These are phyloP conservation scores for Mycena epipterygia DNA, from an alignment of 768 basidiomycete species.

Conservation along the genomic window DNA sequence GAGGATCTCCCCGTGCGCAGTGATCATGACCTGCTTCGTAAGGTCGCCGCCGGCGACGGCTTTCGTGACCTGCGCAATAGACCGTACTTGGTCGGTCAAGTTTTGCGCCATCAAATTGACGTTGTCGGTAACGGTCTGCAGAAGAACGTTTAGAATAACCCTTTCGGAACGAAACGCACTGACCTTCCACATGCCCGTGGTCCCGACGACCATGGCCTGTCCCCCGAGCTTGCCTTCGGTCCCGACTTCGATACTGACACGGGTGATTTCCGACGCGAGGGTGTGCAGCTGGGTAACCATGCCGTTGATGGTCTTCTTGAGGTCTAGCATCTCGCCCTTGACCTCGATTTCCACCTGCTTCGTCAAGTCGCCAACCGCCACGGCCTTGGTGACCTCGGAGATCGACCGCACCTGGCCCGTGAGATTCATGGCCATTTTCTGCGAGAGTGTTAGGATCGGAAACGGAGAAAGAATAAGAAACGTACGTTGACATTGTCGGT, in stretches of 20 bases:
- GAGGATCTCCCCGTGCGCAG: slow-evolving; percentile 92
- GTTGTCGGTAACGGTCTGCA: slow-evolving; percentile 76
- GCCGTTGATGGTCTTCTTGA: slow-evolving; percentile 89
- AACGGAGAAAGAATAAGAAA: slow-evolving; percentile 73
- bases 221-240: slow-evolving; percentile 95
- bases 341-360: slow-evolving; percentile 85
- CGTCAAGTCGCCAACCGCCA: slow-evolving; percentile 79
- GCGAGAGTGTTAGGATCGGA: slow-evolving; percentile 60
- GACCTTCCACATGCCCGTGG: slow-evolving; percentile 96
- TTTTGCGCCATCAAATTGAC: slow-evolving; percentile 94
- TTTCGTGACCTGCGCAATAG: slow-evolving; percentile 91
- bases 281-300: slow-evolving; percentile 87
- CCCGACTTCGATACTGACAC: slow-evolving; percentile 93
- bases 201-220: slow-evolving; percentile 72
- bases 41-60: slow-evolving; percentile 95
- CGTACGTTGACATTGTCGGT: slow-evolving; percentile 72
- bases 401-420: slow-evolving; percentile 85
- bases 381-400: slow-evolving; percentile 81
- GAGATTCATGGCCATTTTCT: slow-evolving; percentile 82
- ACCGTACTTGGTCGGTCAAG: slow-evolving; percentile 90
- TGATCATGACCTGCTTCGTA: slow-evolving; percentile 93
- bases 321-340: slow-evolving; percentile 84
- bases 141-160: not conserved
- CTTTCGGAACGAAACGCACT: slow-evolving; percentile 17
- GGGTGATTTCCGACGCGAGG: slow-evolving; percentile 86